These are phyloP conservation scores for Aspergillus ochraceus DNA, from an alignment of 2,329 filamentous ascomycete genomes.

Conservation along the genomic window DNA sequence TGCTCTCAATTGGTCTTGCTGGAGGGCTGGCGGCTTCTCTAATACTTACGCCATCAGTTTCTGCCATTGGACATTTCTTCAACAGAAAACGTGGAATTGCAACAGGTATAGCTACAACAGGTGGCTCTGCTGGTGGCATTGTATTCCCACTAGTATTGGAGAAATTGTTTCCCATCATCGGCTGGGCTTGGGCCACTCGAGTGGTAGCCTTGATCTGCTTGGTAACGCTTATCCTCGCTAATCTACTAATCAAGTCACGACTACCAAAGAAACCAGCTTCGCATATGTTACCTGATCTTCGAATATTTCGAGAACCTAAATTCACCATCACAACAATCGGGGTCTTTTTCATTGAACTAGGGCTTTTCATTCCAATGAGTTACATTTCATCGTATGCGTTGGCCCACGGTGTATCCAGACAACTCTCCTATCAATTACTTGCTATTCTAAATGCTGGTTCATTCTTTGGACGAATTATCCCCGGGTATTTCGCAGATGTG, in stretches of 20 bases:
- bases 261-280: conserved; percentile 19
- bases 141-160: conserved; percentile 34
- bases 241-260: conserved; percentile 20
- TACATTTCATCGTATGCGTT: conserved; percentile 36
- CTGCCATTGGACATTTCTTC: conserved; percentile 35
- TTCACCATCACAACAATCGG: neutral
- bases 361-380: conserved; percentile 7
- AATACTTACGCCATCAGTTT: conserved; percentile 30
- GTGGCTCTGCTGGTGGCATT: conserved; percentile 32
- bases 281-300: neutral
- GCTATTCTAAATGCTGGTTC: conserved; percentile 32
- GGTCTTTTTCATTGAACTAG: neutral
- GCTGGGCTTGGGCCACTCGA: conserved; percentile 29
- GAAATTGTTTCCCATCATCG: conserved; percentile 24
- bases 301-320: neutral
- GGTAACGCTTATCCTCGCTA: conserved; percentile 16
- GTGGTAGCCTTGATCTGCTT: conserved; percentile 24
- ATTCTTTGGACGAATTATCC: conserved; percentile 33
- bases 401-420: conserved; percentile 17
- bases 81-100: conserved; percentile 27
- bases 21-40: conserved; percentile 27
- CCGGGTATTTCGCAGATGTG: conserved; percentile 33
- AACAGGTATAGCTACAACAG: conserved; percentile 33
- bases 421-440: conserved; percentile 30
- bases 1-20: conserved; percentile 33